These are phyloP conservation scores for Aegilops sharonensis DNA, from an alignment of 176 grass and related monocot genomes.

Conservation along the genomic window DNA sequence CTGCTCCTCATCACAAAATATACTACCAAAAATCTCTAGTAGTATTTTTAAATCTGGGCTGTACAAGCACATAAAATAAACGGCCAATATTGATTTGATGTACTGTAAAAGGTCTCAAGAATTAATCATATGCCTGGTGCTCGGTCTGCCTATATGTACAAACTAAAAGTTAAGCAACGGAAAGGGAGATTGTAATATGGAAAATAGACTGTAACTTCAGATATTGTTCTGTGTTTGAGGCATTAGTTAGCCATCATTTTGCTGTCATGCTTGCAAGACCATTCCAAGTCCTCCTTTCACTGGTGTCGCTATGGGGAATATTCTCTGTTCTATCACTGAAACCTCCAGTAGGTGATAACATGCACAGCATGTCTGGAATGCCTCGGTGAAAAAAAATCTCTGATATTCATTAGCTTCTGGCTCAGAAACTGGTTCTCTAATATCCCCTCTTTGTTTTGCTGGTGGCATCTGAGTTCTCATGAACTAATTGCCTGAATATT, in stretches of 20 bases:
- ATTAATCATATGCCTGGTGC: neutral
- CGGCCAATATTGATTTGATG: too few species aligned
- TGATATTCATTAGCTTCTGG: constrained; percentile 4
- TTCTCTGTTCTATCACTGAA: constrained; percentile 2
- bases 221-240: neutral
- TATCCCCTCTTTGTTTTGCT: neutral
- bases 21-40: too few species aligned
- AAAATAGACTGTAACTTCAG: neutral
- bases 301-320: neutral
- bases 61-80: too few species aligned
- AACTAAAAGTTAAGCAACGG: neutral
- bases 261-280: neutral
- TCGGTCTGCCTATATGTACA: neutral
- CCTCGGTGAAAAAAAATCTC: neutral
- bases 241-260: neutral
- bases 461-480: constrained; percentile 22
- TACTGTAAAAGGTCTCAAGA: neutral
- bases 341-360: neutral
- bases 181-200: neutral
- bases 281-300: constrained; percentile 7
- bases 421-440: neutral
- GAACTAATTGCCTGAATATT: constrained; percentile 1
- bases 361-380: neutral
- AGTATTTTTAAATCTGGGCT: too few species aligned
- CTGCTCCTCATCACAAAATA: too few species aligned